phyloP scores from a whole-genome alignment of 768 basidiomycete genomes.

The Dendrothele bispora region DNA sequence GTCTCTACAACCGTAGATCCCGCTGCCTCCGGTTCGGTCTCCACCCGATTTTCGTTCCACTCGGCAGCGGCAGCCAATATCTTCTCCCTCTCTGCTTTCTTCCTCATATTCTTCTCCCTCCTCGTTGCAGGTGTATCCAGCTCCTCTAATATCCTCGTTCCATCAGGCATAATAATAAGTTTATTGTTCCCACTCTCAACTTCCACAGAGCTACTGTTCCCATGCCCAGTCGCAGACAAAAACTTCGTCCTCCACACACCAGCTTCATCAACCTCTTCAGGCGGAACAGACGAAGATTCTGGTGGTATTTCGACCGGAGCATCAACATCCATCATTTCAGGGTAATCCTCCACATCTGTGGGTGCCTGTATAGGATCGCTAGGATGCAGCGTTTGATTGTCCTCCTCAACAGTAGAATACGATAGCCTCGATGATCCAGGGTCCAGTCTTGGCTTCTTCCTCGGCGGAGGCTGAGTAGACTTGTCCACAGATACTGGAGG shows the following conservation, averaged over 20 bases:
- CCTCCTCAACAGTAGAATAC: slow-evolving; percentile 46
- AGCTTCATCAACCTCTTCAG: neutral
- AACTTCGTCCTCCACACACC: neutral
- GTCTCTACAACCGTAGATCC: slow-evolving; percentile 5
- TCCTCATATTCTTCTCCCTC: slow-evolving; percentile 51
- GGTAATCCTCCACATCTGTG: neutral
- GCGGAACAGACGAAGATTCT: neutral
- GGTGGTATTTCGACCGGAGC: neutral
- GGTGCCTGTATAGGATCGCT: slow-evolving; percentile 1
- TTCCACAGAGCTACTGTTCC: slow-evolving; percentile 16
- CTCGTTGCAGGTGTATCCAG: slow-evolving; percentile 72
- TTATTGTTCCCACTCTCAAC: slow-evolving; percentile 18
- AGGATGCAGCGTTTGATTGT: slow-evolving; percentile 36
- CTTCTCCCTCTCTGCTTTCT: slow-evolving; percentile 41
- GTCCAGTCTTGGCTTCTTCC: slow-evolving; percentile 36
- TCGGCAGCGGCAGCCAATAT: slow-evolving; percentile 20
- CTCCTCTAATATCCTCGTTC: slow-evolving; percentile 66
- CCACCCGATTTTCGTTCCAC: too few species aligned
- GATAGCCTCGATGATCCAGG: slow-evolving; percentile 44
- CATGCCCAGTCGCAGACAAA: neutral
- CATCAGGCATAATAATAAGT: slow-evolving; percentile 34
- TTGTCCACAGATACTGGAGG: slow-evolving; percentile 37
- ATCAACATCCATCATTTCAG: neutral
- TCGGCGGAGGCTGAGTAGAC: slow-evolving; percentile 47
- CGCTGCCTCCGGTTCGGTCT: too few species aligned